Evolutionary conservation across 2,329 filamentous ascomycete genomes (phyloP), one percentile per base, ranked within the genome.

Genomic region (Pseudocercospora vitis): DNA sequence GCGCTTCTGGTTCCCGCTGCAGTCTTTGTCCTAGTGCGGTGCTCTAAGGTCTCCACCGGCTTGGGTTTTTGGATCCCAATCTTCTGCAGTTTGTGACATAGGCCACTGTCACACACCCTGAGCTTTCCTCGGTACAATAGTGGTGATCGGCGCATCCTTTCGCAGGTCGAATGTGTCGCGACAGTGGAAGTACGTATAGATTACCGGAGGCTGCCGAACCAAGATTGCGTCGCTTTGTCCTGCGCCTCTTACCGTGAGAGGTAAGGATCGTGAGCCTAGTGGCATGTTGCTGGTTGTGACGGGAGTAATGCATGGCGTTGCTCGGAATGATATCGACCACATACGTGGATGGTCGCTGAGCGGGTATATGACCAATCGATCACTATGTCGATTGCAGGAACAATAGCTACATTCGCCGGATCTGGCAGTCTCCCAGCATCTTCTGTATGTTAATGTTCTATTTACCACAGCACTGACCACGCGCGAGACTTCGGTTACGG

Each of bases 281-380:
- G 18, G 21, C 37, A 42, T 21, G 7, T 42, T 4, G 8, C 9
- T n/a, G 37, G 1, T 42, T 12, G 19, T 24, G 37, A 42, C 19
- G 37, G 7, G 21, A 21, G 12, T 5, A 21, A 21, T 42, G 37
- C 8, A n/a, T 12, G 37, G 18, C 21, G 4, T 18, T 16, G 18
- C 14, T 9, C 21, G 37, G 18, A 23, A 18, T 26, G 37, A 42
- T 21, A 42, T 21, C 18, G 7, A 26, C 8, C 18, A 21, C 21
- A n/a, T n/a, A n/a, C n/a, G n/a, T n/a, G 18, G n/a, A 42, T 21
- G 8, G 8, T 42, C 7, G 3, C 24, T 21, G 37, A 21, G n/a
- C 16, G 12, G 21, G 11, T 52, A 52, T 52, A 55, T 55, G 42
- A 52, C 26, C 42, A 48, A 32, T 29, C 48, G 31, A 6, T 12